Evolutionary conservation across 2,329 filamentous ascomycete genomes (phyloP), one percentile per base, ranked within the genome.

Genomic region (Xylariaceae sp.): DNA sequence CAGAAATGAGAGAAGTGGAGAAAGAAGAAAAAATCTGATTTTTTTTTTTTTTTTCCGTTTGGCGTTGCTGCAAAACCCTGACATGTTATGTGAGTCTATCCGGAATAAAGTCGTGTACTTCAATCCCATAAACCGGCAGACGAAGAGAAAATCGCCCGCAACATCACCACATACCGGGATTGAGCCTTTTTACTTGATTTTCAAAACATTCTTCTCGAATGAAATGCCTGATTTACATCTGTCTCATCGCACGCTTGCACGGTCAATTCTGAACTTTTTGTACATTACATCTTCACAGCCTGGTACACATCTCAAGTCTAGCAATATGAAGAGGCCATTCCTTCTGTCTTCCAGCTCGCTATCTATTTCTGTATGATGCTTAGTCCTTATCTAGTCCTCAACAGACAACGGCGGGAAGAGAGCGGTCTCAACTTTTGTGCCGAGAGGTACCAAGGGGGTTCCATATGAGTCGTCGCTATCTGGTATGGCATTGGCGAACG

Each of bases 381-480:
- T n/a, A n/a, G n/a, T n/a, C n/a, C n/a, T n/a, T 41, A 2, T 47
- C 70, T 60, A 76, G 22, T 68, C 66, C 57, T 76, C 73, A 0
- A 75, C 68, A 3, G 72, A 61, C 21, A 79, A 54, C 2, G 76
- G 79, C 29, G 82, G 82, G 61, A 85, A 85, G 40, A 85, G 62
- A 0, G 70, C 71, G 21, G 72, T 71, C 55, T 71, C 71, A 15
- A 70, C 70, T 41, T 70, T 67, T 46, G 61, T 70, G 5, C 73
- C 71, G 1, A 70, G 60, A 3, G 62, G n/a, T n/a, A 59, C 56
- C 47, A 64, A 51, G 1, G 71, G 61, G 13, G 64, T 62, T 8
- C 91, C 92, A 70, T 95, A 97, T 1, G 77, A 74, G 34, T 75
- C 65, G 71, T 97, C 94, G 8, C 72, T 76, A 1, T 84, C 84